Percentiles rank a stretch among this genome's conserved stretches.
Conservation (phyloP, 345 rosid species). For the Sonneratia caseolaris region DNA sequence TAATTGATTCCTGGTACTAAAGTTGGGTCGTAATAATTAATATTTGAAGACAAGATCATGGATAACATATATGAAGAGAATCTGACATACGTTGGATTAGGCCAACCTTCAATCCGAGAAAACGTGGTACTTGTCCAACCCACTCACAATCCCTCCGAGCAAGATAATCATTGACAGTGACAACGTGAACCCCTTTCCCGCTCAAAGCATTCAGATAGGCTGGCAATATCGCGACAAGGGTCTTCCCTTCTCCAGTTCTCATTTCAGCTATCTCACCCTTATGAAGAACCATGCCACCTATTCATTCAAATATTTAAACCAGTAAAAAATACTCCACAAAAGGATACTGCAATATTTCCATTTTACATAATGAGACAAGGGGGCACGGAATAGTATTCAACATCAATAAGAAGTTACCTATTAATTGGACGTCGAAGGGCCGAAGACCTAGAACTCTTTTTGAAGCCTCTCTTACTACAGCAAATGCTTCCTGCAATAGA, state of each 20-base stretch:
- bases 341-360: not conserved
- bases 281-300: slow-evolving; percentile 97
- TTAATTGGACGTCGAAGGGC: slow-evolving; percentile 86
- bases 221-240: slow-evolving; percentile 91
- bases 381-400: not conserved
- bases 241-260: slow-evolving; percentile 99
- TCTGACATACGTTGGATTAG: slow-evolving; percentile 86
- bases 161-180: slow-evolving; percentile 92
- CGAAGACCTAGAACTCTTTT: slow-evolving; percentile 83
- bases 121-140: slow-evolving; percentile 99
- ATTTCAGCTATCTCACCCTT: slow-evolving; percentile 97
- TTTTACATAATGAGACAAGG: not conserved
- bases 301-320: slow-evolving; percentile 5
- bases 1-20: not conserved
- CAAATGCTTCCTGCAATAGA: slow-evolving; percentile 74
- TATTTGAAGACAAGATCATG: not conserved
- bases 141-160: slow-evolving; percentile 97
- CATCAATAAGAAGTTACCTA: slow-evolving; percentile 34
- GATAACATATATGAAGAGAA: slow-evolving; percentile 13
- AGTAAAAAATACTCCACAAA: not conserved
- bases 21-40: not conserved
- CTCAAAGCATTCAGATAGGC: slow-evolving; percentile 90
- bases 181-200: slow-evolving; percentile 95
- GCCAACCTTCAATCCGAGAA: slow-evolving; percentile 99
- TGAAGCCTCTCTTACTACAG: slow-evolving; percentile 90